These are phyloP conservation scores for Globisporangium barbulae DNA, from an alignment of 352 stramenopile species.

Conservation along the genomic window DNA sequence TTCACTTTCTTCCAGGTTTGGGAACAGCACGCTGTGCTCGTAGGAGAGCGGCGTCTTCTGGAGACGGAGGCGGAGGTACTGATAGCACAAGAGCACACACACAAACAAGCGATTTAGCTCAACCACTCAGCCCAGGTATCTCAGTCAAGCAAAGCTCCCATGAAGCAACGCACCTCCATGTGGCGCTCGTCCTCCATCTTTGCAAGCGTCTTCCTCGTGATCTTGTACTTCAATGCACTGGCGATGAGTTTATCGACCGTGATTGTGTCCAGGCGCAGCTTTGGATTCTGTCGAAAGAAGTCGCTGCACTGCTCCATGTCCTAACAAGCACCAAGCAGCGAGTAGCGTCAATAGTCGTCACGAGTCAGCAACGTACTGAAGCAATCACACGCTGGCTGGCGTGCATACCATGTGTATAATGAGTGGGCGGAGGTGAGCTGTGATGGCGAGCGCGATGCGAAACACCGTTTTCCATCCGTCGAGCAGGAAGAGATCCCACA, in stretches of 20 bases:
- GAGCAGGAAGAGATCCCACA: constrained; percentile 75
- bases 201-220: constrained; percentile 53
- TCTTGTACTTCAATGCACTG: constrained; percentile 52
- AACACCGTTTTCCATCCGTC: constrained; percentile 81
- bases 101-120: background rate
- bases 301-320: constrained; percentile 75
- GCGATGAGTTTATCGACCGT: constrained; percentile 39
- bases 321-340: constrained; percentile 16
- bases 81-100: constrained; percentile 3
- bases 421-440: constrained; percentile 43
- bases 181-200: constrained; percentile 68
- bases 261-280: constrained; percentile 39
- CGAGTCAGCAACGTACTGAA: background rate
- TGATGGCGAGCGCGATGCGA: constrained; percentile 65
- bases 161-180: constrained; percentile 42
- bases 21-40: constrained; percentile 72
- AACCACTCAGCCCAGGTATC: background rate
- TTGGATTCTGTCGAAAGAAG: constrained; percentile 64
- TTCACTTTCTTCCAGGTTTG: constrained; percentile 42
- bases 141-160: background rate
- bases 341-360: background rate
- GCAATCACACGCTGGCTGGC: background rate
- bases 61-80: constrained; percentile 74
- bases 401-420: constrained; percentile 51
- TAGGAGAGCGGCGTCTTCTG: constrained; percentile 56